phyloP scores from a whole-genome alignment of 306 rosid genomes.

The Gynostemma pentaphyllum region DNA sequence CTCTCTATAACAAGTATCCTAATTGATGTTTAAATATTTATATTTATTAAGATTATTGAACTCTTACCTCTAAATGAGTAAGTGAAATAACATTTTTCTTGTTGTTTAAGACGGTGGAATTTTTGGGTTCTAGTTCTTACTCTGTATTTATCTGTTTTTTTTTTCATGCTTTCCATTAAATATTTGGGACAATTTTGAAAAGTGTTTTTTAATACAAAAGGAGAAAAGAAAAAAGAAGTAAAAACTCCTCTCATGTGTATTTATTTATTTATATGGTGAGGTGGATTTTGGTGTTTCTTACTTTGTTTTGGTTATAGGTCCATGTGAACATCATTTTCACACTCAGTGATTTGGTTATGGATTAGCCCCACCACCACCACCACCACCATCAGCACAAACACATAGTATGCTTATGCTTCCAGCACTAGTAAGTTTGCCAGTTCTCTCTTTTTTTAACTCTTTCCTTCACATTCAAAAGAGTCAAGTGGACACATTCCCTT shows the following conservation, averaged over 20 bases:
- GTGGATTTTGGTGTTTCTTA: conserved; percentile 4
- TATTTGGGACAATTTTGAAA: too few relatives aligned
- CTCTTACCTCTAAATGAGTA: too few relatives aligned
- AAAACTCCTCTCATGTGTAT: not conserved
- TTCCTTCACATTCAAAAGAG: not conserved
- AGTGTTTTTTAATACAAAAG: not conserved
- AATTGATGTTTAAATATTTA: not conserved
- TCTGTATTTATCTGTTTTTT: not conserved
- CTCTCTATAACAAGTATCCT: not conserved
- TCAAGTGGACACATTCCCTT: not conserved
- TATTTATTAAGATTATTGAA: not conserved
- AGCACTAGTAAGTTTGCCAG: not conserved
- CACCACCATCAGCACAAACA: not conserved
- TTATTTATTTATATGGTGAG: not conserved
- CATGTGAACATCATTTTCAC: conserved; percentile 13
- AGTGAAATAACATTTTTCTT: too few relatives aligned
- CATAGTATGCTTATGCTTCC: not conserved
- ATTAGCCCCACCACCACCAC: conserved; percentile 5
- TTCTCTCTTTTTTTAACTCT: not conserved
- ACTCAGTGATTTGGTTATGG: not conserved
- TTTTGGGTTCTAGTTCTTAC: not conserved
- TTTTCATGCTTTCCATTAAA: not conserved
- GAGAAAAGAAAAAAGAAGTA: not conserved
- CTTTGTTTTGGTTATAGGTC: not conserved
- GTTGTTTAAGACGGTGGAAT: too few relatives aligned